These are phyloP conservation scores for Inga oerstediana DNA, from an alignment of 306 rosid species.

Conservation along the genomic window DNA sequence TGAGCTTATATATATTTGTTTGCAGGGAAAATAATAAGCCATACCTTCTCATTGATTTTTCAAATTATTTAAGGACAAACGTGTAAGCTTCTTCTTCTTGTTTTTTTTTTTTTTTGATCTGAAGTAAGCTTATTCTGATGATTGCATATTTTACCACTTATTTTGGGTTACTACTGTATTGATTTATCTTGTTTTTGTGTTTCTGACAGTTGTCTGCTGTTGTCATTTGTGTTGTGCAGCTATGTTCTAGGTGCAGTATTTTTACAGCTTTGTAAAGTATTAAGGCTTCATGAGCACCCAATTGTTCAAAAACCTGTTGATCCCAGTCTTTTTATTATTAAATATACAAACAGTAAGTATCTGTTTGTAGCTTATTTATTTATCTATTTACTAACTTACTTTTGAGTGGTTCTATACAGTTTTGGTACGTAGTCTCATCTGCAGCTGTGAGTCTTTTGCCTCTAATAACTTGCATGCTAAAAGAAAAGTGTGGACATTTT, in stretches of 20 bases:
- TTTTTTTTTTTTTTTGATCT: no score
- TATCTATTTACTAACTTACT: not conserved
- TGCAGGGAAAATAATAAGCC: no score
- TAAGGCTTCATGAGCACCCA: constrained; percentile 70
- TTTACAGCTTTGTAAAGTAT: constrained; percentile 77
- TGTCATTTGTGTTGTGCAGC: constrained; percentile 44
- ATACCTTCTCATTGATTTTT: constrained; percentile 53
- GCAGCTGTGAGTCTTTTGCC: not conserved
- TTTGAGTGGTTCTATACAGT: constrained; percentile 4
- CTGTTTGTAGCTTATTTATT: not conserved
- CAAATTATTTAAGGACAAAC: constrained; percentile 58
- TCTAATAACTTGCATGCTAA: not conserved
- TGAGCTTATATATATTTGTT: constrained; percentile 6
- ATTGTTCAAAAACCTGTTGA: constrained; percentile 73
- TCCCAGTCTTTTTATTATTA: constrained; percentile 75
- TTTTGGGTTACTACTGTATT: constrained; percentile 3
- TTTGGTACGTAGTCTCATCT: not conserved
- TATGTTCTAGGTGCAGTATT: constrained; percentile 75
- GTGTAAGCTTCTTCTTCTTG: constrained; percentile 45
- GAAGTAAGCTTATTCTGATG: no score
- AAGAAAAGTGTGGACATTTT: constrained; percentile 2
- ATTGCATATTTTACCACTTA: not conserved
- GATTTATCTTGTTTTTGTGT: constrained; percentile 21
- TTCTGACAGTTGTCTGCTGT: constrained; percentile 33
- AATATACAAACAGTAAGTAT: constrained; percentile 66